A percentile compares a stretch with the other conserved stretches of the same genome.
phyloP scores from a whole-genome alignment of 148 eudicot genomes.

The Vaccinium vitisidaea region DNA sequence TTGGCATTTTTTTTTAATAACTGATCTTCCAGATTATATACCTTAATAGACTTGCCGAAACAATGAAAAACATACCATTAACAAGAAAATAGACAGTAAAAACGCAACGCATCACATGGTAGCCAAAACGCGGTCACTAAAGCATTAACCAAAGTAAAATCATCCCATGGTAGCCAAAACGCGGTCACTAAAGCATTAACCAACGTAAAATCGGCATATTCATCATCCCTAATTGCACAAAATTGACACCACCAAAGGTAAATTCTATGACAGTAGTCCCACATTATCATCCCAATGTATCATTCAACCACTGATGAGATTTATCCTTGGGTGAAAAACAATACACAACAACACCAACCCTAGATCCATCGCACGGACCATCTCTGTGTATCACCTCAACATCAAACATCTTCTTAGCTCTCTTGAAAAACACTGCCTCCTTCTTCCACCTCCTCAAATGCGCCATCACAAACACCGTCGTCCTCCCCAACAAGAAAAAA shows the following conservation, averaged over 20 bases:
- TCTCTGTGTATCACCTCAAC: slow-evolving; percentile 55
- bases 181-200: too few relatives aligned
- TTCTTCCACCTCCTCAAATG: slow-evolving; percentile 92
- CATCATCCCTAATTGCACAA: not conserved
- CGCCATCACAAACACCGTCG: slow-evolving; percentile 70
- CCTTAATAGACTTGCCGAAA: too few relatives aligned
- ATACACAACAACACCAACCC: slow-evolving; percentile 66
- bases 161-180: too few relatives aligned
- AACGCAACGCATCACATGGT: too few relatives aligned
- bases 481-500: slow-evolving; percentile 37
- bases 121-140: too few relatives aligned
- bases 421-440: slow-evolving; percentile 68
- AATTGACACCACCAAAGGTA: not conserved
- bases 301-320: not conserved
- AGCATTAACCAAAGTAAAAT: not conserved
- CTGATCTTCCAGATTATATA: too few relatives aligned
- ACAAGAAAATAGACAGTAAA: too few relatives aligned
- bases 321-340: slow-evolving; percentile 39
- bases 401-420: slow-evolving; percentile 59
- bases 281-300: too few relatives aligned
- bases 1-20: too few relatives aligned
- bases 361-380: slow-evolving; percentile 39
- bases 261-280: not conserved
- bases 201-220: not conserved
- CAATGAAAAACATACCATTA: too few relatives aligned